Percentiles rank a stretch among this genome's conserved stretches.
Conservation (phyloP, 805 yeast genomes). For the Candida pini region DNA sequence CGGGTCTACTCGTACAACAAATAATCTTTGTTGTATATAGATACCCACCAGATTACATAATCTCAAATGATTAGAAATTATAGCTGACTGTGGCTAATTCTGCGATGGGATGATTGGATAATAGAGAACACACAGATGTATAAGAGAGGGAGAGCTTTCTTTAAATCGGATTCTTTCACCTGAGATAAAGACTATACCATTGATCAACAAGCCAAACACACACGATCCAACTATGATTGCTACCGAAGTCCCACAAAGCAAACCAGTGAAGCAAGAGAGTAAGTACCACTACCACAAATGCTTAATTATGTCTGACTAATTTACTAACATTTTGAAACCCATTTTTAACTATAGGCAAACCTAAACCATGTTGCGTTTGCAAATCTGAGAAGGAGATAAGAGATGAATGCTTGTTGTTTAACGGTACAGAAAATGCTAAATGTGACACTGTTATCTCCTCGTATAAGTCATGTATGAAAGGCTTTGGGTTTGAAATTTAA, state of each 20-base stretch:
- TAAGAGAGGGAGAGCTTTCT: too few species aligned
- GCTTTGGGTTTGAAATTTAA: slow-evolving; percentile 67
- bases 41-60: too few species aligned
- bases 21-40: too few species aligned
- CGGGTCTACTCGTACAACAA: too few species aligned
- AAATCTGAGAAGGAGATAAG: slow-evolving; percentile 53
- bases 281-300: slow-evolving; percentile 8
- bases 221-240: too few species aligned
- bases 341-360: slow-evolving; percentile 37
- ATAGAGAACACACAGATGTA: too few species aligned
- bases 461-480: slow-evolving; percentile 88
- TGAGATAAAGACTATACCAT: too few species aligned
- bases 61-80: too few species aligned
- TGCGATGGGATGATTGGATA: neutral
- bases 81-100: neutral
- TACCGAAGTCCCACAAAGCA: slow-evolving; percentile 5
- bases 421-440: slow-evolving; percentile 79
- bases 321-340: slow-evolving; percentile 3
- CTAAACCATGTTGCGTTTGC: slow-evolving; percentile 97
- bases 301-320: neutral
- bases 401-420: slow-evolving; percentile 79
- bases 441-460: slow-evolving; percentile 65
- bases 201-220: too few species aligned
- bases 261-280: slow-evolving; percentile 18
- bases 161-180: too few species aligned